phyloP scores from a whole-genome alignment of 2,329 filamentous ascomycete genomes.

The Hyphodiscus sp. region DNA sequence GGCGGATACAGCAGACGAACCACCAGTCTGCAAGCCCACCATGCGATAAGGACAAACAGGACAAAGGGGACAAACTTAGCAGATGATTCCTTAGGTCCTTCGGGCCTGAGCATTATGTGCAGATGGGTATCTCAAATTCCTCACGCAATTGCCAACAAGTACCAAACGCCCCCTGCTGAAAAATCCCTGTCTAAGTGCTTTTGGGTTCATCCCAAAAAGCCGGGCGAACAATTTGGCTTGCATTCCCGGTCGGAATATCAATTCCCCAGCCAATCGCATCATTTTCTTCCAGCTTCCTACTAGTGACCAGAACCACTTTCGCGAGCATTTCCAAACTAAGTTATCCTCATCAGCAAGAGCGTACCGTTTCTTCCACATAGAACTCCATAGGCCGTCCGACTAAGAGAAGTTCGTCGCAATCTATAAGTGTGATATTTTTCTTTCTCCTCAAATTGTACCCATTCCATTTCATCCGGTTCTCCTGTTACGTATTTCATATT shows the following conservation, averaged over 20 bases:
- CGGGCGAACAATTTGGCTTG: no score
- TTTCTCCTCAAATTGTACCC: no score
- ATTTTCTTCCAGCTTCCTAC: not conserved
- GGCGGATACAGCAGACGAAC: no score
- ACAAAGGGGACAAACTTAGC: no score
- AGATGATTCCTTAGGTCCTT: no score
- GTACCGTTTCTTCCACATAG: not conserved
- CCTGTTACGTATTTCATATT: not conserved
- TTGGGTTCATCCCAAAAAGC: no score
- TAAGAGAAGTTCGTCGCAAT: not conserved
- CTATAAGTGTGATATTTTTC: not conserved
- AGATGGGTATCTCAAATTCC: no score
- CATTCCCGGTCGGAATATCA: not conserved
- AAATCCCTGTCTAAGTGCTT: no score
- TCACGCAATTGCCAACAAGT: no score
- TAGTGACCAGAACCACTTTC: conserved; percentile 2
- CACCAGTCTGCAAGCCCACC: no score
- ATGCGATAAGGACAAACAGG: no score
- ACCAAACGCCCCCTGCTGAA: not conserved
- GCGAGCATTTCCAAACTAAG: conserved; percentile 19
- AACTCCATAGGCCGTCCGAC: not conserved
- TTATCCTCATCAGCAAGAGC: not conserved
- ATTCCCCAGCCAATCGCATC: conserved; percentile 19
- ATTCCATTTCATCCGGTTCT: not conserved
- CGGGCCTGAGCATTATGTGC: no score